Conservation (phyloP, 306 rosid genomes). For the Vicia villosa region DNA sequence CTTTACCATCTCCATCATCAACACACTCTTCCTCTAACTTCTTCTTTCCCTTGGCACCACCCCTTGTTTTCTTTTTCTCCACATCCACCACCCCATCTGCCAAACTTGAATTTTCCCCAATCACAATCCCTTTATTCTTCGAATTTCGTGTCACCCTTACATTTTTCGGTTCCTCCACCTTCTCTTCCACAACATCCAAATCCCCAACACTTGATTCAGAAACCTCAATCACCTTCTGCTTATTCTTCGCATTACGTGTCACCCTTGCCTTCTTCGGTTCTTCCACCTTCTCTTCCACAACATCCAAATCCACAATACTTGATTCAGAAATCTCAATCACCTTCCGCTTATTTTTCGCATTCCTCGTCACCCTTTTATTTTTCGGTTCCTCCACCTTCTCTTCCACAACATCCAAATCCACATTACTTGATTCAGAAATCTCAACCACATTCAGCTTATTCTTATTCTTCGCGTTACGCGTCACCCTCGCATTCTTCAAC, state of each 20-base stretch:
- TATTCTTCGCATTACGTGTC: neutral
- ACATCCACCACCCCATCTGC: slow-evolving; percentile 39
- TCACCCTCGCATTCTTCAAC: slow-evolving; percentile 13
- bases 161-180: slow-evolving; percentile 16
- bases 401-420: neutral
- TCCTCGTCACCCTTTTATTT: slow-evolving; percentile 8
- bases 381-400: slow-evolving; percentile 25
- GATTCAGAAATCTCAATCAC: neutral
- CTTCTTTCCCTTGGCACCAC: slow-evolving; percentile 24
- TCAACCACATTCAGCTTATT: neutral
- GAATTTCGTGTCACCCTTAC: neutral
- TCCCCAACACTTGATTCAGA: neutral
- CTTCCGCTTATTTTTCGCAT: neutral
- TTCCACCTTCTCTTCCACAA: slow-evolving; percentile 1
- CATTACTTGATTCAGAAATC: neutral
- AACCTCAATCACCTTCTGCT: neutral
- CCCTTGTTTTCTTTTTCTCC: slow-evolving; percentile 42
- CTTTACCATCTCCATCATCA: slow-evolving; percentile 22
- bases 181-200: neutral
- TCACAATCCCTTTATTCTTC: slow-evolving; percentile 2
- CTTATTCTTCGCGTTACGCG: slow-evolving; percentile 2
- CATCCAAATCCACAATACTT: neutral
- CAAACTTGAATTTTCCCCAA: slow-evolving; percentile 31
- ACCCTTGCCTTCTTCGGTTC: neutral
- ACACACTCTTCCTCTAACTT: slow-evolving; percentile 29